phyloP scores from a whole-genome alignment of 768 basidiomycete species.

The Mycena galericulata region DNA sequence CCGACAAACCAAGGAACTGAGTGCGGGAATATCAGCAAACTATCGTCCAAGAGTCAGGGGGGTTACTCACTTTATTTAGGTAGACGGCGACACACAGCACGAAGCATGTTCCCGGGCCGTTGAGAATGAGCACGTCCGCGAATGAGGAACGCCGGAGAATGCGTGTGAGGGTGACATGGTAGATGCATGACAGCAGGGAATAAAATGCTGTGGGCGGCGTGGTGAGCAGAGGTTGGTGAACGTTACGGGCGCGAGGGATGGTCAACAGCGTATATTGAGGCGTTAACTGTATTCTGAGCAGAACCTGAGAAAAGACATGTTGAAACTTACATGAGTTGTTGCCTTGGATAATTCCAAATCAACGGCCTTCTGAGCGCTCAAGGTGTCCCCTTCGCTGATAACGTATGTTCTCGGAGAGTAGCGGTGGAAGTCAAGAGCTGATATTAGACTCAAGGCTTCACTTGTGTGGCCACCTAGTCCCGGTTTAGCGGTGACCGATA shows the following conservation, averaged over 20 bases:
- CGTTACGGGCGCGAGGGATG: constrained; percentile 89
- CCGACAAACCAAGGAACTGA: constrained; percentile 80
- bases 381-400: constrained; percentile 80
- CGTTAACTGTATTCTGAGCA: constrained; percentile 20
- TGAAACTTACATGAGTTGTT: constrained; percentile 33
- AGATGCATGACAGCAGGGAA: constrained; percentile 73
- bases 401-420: constrained; percentile 87
- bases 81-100: constrained; percentile 78
- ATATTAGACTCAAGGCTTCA: constrained; percentile 82
- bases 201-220: constrained; percentile 72
- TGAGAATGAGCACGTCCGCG: constrained; percentile 86
- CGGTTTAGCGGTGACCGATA: constrained; percentile 19
- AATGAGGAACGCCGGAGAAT: constrained; percentile 52
- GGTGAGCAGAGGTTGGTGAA: constrained; percentile 84
- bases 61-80: constrained; percentile 72
- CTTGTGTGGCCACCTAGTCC: constrained; percentile 90
- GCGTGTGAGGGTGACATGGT: constrained; percentile 69
- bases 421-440: constrained; percentile 77
- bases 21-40: constrained; percentile 26
- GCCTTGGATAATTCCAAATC: constrained; percentile 67
- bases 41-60: not conserved
- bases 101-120: constrained; percentile 96
- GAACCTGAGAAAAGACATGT: not conserved
- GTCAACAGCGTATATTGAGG: constrained; percentile 63
- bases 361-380: constrained; percentile 80